Percentiles rank a stretch among this genome's conserved stretches.
These are phyloP conservation scores for Akebia trifoliata DNA, from an alignment of 164 flowering plant species.

Conservation along the genomic window DNA sequence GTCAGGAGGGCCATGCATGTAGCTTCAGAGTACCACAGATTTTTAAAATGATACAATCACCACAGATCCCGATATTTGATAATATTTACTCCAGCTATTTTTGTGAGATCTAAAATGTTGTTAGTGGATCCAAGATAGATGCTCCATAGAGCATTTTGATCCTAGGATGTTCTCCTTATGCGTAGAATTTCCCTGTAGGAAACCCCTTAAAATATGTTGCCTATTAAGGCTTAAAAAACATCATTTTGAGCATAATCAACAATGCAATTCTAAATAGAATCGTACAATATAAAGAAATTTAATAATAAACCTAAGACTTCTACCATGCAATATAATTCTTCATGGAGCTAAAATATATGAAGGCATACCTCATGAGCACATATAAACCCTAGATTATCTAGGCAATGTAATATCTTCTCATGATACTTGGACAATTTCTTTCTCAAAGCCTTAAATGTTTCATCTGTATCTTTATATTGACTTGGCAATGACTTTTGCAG, in stretches of 20 bases:
- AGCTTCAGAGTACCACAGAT: no score
- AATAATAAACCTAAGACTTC: neutral
- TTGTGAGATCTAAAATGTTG: no score
- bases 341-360: neutral
- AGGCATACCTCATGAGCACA: constrained; percentile 78
- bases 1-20: no score
- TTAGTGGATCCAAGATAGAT: no score
- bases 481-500: constrained; percentile 28
- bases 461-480: constrained; percentile 45
- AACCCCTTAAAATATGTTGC: no score
- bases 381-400: constrained; percentile 69
- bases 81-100: no score
- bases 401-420: constrained; percentile 60
- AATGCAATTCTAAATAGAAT: neutral
- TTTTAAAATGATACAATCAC: no score
- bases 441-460: constrained; percentile 34
- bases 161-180: no score
- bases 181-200: no score
- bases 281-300: neutral
- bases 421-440: constrained; percentile 46
- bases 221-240: no score
- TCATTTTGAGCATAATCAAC: neutral
- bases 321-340: neutral
- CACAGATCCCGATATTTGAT: no score
- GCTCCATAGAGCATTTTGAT: no score